These are phyloP conservation scores for Aureobasidium sp. DNA, from an alignment of 2,329 filamentous ascomycete genomes.

Conservation along the genomic window DNA sequence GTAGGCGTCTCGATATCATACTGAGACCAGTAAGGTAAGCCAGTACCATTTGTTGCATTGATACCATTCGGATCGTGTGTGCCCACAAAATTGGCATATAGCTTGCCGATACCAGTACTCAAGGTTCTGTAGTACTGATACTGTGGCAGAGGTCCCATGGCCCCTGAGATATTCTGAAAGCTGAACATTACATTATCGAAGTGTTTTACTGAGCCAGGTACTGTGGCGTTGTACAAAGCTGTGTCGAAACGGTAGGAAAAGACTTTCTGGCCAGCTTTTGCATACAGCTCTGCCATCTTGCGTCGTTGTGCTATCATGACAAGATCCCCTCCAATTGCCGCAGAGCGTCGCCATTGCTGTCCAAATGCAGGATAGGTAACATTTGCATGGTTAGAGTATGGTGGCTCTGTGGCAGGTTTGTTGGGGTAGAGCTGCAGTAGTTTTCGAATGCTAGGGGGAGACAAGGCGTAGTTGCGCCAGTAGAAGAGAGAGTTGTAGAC, in stretches of 20 bases:
- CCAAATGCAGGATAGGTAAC: constrained; percentile 30
- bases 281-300: constrained; percentile 39
- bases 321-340: constrained; percentile 42
- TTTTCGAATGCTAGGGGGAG: constrained; percentile 37
- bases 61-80: constrained; percentile 37
- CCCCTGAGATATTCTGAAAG: constrained; percentile 46
- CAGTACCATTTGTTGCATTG: constrained; percentile 18
- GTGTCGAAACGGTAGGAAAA: constrained; percentile 48
- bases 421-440: constrained; percentile 45
- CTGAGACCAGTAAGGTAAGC: constrained; percentile 37
- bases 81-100: constrained; percentile 41
- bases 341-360: constrained; percentile 37
- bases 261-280: constrained; percentile 29
- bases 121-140: constrained; percentile 34
- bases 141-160: constrained; percentile 39
- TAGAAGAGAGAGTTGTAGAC: constrained; percentile 36
- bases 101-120: constrained; percentile 32
- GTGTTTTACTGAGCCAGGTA: constrained; percentile 40
- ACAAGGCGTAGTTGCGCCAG: constrained; percentile 44
- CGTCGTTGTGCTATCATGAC: constrained; percentile 45
- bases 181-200: constrained; percentile 46
- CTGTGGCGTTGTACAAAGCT: constrained; percentile 36
- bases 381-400: constrained; percentile 29
- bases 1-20: constrained; percentile 34
- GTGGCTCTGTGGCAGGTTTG: constrained; percentile 42